A percentile compares a stretch with the other conserved stretches of the same genome.
Conservation (phyloP, 257 asterid genomes). For the Coffea canephora region DNA sequence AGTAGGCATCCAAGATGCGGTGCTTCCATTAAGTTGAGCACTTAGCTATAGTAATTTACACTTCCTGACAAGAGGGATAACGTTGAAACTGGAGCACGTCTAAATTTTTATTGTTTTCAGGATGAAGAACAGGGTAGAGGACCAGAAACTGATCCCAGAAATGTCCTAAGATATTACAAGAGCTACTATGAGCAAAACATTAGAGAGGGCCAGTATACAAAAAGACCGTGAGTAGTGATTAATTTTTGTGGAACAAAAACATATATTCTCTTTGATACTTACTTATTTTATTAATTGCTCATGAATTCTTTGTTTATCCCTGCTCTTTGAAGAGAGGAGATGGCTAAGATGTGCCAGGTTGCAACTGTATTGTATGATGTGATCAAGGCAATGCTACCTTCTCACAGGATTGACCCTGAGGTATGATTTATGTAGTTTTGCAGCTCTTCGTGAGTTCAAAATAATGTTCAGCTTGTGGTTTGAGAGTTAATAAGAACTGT, state of each 20-base stretch:
- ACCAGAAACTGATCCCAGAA: constrained; percentile 55
- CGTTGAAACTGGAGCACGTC: constrained; percentile 7
- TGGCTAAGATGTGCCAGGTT: constrained; percentile 86
- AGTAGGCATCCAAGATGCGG: neutral
- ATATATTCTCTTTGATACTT: neutral
- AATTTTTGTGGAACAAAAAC: neutral
- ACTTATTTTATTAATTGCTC: constrained; percentile 14
- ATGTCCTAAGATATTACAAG: constrained; percentile 69
- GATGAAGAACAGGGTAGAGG: constrained; percentile 61
- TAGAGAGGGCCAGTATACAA: constrained; percentile 73
- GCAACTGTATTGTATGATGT: constrained; percentile 88
- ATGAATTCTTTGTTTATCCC: constrained; percentile 4
- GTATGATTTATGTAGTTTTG: constrained; percentile 40
- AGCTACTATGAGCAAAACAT: constrained; percentile 65
- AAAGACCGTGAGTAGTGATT: constrained; percentile 69
- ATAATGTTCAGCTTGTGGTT: constrained; percentile 3
- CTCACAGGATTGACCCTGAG: constrained; percentile 58
- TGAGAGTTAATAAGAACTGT: constrained; percentile 6
- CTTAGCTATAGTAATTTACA: neutral
- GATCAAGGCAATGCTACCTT: constrained; percentile 65
- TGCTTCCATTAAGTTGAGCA: neutral
- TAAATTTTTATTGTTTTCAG: constrained; percentile 46
- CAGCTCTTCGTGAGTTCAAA: constrained; percentile 7
- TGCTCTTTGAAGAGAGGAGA: constrained; percentile 65
- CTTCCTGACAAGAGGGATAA: neutral